Evolutionary conservation across 768 basidiomycete genomes (phyloP).

Genomic region (Trichaptum fuscoviolaceum): DNA sequence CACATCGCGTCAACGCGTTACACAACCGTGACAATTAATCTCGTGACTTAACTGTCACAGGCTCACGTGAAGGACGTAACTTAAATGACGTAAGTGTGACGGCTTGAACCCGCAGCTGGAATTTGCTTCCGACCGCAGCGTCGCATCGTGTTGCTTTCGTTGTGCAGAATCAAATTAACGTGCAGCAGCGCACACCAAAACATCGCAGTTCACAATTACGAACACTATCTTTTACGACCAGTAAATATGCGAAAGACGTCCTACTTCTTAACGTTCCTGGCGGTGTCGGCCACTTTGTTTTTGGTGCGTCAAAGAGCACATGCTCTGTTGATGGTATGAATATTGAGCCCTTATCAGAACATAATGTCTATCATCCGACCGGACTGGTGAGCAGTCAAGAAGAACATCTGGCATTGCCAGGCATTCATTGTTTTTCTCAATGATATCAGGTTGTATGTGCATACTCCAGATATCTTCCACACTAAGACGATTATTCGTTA

Average conservation of each 20-base stretch:
- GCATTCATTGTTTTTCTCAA: constrained; percentile 6
- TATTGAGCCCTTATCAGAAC: constrained; percentile 37
- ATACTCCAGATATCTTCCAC: constrained; percentile 37
- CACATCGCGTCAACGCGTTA: too few relatives aligned
- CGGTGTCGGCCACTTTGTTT: constrained; percentile 43
- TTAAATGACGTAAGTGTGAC: neutral
- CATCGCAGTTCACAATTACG: too few relatives aligned
- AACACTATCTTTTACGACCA: neutral
- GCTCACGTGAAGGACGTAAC: too few relatives aligned
- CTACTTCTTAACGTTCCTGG: constrained; percentile 58
- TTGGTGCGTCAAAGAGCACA: constrained; percentile 37
- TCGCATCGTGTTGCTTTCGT: too few relatives aligned
- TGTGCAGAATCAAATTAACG: too few relatives aligned
- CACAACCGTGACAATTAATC: neutral
- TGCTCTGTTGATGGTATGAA: neutral
- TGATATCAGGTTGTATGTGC: constrained; percentile 30
- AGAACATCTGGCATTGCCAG: neutral
- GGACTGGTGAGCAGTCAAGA: constrained; percentile 52
- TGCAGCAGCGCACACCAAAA: too few relatives aligned
- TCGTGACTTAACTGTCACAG: neutral
- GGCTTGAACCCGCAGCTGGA: neutral
- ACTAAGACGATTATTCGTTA: constrained; percentile 48
- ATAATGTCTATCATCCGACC: constrained; percentile 47
- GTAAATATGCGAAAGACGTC: constrained; percentile 59
- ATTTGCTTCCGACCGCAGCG: neutral